Evolutionary conservation across 345 rosid genomes (phyloP).

Genomic region (Ailanthus altissimus): DNA sequence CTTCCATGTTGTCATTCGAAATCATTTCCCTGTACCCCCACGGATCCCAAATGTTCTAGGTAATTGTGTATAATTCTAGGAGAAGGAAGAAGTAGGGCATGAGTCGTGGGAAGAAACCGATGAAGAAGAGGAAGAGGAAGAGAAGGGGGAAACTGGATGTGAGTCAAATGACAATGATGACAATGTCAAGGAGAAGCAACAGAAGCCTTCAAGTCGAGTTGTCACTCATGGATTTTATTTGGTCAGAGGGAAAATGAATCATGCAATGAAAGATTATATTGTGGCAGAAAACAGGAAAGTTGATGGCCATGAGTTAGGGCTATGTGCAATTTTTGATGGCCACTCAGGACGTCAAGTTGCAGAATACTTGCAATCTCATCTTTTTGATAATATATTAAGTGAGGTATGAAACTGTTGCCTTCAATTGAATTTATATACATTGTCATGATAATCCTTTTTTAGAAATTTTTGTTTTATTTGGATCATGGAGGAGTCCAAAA

Average conservation of each 20-base stretch:
- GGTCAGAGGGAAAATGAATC: conserved; percentile 52
- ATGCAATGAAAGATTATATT: conserved; percentile 58
- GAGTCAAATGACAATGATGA: conserved; percentile 14
- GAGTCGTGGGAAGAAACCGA: not conserved
- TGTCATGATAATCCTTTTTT: not conserved
- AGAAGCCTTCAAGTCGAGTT: not conserved
- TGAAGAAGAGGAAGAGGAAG: not conserved
- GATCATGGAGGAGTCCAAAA: conserved; percentile 31
- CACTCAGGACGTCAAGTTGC: conserved; percentile 55
- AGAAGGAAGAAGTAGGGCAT: not conserved
- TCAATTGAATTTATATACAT: not conserved
- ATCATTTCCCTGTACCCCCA: not conserved
- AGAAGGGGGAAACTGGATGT: not conserved
- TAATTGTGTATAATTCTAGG: not conserved
- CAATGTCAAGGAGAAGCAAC: conserved; percentile 4
- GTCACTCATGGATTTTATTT: conserved; percentile 49
- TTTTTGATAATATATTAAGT: conserved; percentile 45
- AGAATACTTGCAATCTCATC: conserved; percentile 45
- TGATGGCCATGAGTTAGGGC: conserved; percentile 40
- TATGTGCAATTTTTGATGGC: conserved; percentile 60
- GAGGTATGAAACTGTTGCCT: conserved; percentile 29
- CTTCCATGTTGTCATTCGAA: too few relatives aligned
- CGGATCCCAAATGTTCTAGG: not conserved
- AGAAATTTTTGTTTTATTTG: not conserved
- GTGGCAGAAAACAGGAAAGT: conserved; percentile 41